Evolutionary conservation across 768 basidiomycete genomes (phyloP).

Genomic region (Mycena vulgaris): DNA sequence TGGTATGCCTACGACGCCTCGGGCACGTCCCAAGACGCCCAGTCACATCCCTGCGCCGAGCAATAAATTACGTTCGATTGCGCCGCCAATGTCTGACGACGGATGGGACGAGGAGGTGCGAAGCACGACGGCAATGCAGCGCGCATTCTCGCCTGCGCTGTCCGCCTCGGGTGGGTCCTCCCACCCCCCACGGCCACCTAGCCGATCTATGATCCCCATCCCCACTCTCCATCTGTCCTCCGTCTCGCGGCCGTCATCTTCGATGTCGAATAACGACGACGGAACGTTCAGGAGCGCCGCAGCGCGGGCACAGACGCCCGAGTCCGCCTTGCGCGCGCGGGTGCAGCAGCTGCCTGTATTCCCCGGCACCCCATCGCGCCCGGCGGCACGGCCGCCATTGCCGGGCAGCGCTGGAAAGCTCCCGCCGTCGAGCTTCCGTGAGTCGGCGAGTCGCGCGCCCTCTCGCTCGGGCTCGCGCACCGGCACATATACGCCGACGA

Average conservation of each 20-base stretch:
- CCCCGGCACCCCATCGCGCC: slow-evolving; percentile 59
- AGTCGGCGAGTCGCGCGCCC: slow-evolving; percentile 69
- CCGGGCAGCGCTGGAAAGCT: slow-evolving; percentile 52
- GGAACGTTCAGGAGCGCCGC: slow-evolving; percentile 60
- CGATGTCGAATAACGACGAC: slow-evolving; percentile 77
- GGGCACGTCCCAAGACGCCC: slow-evolving; percentile 84
- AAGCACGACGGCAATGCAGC: slow-evolving; percentile 68
- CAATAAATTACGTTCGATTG: slow-evolving; percentile 63
- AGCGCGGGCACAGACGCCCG: slow-evolving; percentile 78
- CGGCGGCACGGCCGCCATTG: slow-evolving; percentile 43
- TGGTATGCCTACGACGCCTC: slow-evolving; percentile 63
- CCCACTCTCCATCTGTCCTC: slow-evolving; percentile 80
- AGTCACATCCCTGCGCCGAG: slow-evolving; percentile 83
- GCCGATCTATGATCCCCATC: slow-evolving; percentile 87
- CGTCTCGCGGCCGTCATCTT: slow-evolving; percentile 78
- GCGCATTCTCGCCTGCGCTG: slow-evolving; percentile 76
- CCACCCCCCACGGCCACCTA: slow-evolving; percentile 82
- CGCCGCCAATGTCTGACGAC: slow-evolving; percentile 61
- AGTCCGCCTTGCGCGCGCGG: slow-evolving; percentile 70
- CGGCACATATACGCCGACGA: slow-evolving; percentile 74
- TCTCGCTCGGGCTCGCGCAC: slow-evolving; percentile 78
- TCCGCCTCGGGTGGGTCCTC: slow-evolving; percentile 59
- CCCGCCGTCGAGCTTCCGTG: slow-evolving; percentile 86
- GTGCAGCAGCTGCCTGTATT: slow-evolving; percentile 73
- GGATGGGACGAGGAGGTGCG: slow-evolving; percentile 54